Percentiles rank a stretch among this genome's conserved stretches.
These are phyloP conservation scores for Blastobotrys arbuscula DNA, from an alignment of 1,139 yeast species.

Conservation along the genomic window DNA sequence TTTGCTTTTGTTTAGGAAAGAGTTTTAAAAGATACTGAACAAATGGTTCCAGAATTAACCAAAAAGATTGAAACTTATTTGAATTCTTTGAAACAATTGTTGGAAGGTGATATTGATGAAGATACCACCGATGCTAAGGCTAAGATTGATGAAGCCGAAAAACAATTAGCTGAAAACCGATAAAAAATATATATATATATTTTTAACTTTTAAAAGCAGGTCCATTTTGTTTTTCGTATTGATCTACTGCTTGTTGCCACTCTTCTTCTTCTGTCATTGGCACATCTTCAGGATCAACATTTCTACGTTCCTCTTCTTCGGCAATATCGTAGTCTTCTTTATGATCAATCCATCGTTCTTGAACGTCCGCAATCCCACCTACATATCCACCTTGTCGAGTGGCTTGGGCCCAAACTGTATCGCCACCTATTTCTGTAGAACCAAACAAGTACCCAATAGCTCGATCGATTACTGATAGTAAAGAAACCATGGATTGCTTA, in stretches of 20 bases:
- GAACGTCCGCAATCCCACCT: slow-evolving; percentile 62
- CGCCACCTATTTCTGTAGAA: slow-evolving; percentile 89
- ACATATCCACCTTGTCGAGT: slow-evolving; percentile 65
- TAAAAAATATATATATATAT: background rate
- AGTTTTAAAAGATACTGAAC: slow-evolving; percentile 61
- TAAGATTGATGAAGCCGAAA: slow-evolving; percentile 30
- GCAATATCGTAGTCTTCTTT: slow-evolving; percentile 66
- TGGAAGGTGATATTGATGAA: slow-evolving; percentile 44
- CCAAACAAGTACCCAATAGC: slow-evolving; percentile 95
- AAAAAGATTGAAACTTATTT: slow-evolving; percentile 48
- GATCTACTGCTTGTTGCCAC: slow-evolving; percentile 61
- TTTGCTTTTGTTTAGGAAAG: too few relatives aligned
- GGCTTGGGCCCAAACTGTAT: slow-evolving; percentile 93
- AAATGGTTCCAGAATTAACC: slow-evolving; percentile 60
- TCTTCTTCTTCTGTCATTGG: slow-evolving; percentile 55
- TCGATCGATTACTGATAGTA: slow-evolving; percentile 73
- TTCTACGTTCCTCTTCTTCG: slow-evolving; percentile 48
- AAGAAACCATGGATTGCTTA: slow-evolving; percentile 80
- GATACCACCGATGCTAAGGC: slow-evolving; percentile 42
- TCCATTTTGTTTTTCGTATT: slow-evolving; percentile 47
- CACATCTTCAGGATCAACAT: slow-evolving; percentile 25
- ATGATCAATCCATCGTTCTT: slow-evolving; percentile 92
- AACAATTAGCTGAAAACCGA: slow-evolving; percentile 17
- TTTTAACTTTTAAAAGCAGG: background rate
- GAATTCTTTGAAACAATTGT: slow-evolving; percentile 39